These are phyloP conservation scores for Myxozyma mucilagina DNA, from an alignment of 805 yeast species.

Conservation along the genomic window DNA sequence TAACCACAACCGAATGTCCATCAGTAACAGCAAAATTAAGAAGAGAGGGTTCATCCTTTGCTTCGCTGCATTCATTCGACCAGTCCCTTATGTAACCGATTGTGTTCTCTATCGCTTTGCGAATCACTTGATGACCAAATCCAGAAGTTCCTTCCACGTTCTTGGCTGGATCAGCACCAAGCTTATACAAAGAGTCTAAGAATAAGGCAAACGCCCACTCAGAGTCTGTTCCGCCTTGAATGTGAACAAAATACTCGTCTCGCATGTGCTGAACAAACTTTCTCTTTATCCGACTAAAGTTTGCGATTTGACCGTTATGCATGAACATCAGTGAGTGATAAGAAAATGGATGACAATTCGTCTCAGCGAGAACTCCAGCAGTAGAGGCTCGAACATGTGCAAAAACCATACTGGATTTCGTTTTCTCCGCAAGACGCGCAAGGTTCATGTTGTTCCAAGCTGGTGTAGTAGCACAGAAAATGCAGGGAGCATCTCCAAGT, in stretches of 20 bases:
- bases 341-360: constrained; percentile 95
- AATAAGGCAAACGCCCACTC: constrained; percentile 93
- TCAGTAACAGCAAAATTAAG: constrained; percentile 94
- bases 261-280: constrained; percentile 66
- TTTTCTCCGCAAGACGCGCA: constrained; percentile 81
- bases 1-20: constrained; percentile 80
- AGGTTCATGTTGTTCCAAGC: constrained; percentile 96
- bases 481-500: constrained; percentile 75
- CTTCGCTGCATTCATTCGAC: constrained; percentile 60
- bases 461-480: constrained; percentile 93
- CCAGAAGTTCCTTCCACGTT: constrained; percentile 49
- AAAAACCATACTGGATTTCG: constrained; percentile 79
- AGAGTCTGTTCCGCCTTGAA: constrained; percentile 94
- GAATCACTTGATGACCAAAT: constrained; percentile 48
- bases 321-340: constrained; percentile 87
- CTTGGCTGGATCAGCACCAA: constrained; percentile 70
- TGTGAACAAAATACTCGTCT: constrained; percentile 73
- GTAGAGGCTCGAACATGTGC: constrained; percentile 97
- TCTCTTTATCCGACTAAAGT: constrained; percentile 62
- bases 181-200: constrained; percentile 68
- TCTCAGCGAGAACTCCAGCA: constrained; percentile 88
- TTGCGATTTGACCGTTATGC: constrained; percentile 88
- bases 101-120: constrained; percentile 70
- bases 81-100: constrained; percentile 75
- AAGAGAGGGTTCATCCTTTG: constrained; percentile 68